phyloP scores from a whole-genome alignment of 208 protist genomes.

The Acanthamoeba culbertsoni region DNA sequence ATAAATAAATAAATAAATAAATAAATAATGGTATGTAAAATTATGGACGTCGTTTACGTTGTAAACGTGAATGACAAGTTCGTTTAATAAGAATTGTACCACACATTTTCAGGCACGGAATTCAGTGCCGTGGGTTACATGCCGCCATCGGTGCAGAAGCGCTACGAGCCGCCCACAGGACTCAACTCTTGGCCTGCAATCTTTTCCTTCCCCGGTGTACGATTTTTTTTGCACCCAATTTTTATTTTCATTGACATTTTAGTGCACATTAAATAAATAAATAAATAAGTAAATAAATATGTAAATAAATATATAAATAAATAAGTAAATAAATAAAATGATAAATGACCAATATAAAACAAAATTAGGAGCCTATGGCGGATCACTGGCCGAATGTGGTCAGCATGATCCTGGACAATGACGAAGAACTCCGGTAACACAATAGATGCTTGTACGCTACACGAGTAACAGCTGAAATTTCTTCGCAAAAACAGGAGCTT shows the following conservation, averaged over 20 bases:
- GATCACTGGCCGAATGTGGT: conserved; percentile 48
- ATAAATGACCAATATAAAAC: neutral
- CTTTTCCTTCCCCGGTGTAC: conserved; percentile 13
- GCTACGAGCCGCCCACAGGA: neutral
- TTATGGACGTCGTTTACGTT: neutral
- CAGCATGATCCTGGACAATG: conserved; percentile 17
- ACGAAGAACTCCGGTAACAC: neutral
- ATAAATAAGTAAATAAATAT: no score
- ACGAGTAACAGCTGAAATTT: neutral
- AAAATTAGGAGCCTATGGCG: neutral
- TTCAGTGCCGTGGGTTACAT: conserved; percentile 5
- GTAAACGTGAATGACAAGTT: neutral
- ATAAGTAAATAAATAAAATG: neutral
- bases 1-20: no score
- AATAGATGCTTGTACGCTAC: neutral
- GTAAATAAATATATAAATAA: no score
- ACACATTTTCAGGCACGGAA: neutral
- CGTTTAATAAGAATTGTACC: neutral
- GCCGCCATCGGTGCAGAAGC: neutral
- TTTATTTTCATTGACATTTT: neutral
- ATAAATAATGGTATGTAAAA: no score
- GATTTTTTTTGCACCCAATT: neutral
- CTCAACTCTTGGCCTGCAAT: conserved; percentile 28
- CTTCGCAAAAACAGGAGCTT: neutral
- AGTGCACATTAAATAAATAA: neutral